Percentiles rank a stretch among this genome's conserved stretches.
These are phyloP conservation scores for Berberis thunbergii DNA, from an alignment of 164 flowering plant genomes.

Conservation along the genomic window DNA sequence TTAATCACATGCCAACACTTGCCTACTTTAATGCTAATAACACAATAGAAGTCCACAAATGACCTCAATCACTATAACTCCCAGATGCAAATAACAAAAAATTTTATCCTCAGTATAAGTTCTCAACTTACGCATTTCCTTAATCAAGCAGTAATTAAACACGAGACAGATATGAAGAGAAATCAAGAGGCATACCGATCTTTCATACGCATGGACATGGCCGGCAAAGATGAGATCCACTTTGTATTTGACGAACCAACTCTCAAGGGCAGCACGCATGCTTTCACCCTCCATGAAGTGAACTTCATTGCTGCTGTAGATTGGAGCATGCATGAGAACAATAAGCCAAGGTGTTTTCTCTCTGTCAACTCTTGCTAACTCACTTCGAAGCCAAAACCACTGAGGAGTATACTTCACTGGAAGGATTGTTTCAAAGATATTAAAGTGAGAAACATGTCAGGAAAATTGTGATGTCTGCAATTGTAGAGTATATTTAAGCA, in stretches of 20 bases:
- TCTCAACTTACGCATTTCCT: no score
- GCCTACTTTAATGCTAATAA: no score
- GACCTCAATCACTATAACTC: no score
- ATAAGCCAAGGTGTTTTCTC: conserved; percentile 97
- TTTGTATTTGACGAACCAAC: conserved; percentile 61
- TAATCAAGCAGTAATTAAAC: no score
- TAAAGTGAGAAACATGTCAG: conserved; percentile 4
- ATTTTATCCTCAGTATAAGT: no score
- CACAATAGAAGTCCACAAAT: no score
- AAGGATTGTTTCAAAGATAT: conserved; percentile 10
- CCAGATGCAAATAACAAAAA: no score
- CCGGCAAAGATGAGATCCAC: conserved; percentile 90
- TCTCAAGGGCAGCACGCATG: conserved; percentile 70
- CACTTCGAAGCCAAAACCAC: conserved; percentile 59
- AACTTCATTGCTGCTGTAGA: conserved; percentile 73
- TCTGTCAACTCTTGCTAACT: conserved; percentile 64
- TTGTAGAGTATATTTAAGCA: no score
- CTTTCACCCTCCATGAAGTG: conserved; percentile 98
- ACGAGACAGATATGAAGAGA: no score
- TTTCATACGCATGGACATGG: conserved; percentile 97
- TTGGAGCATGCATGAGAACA: conserved; percentile 85
- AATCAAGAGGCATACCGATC: conserved; percentile 54
- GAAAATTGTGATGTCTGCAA: no score
- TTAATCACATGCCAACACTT: no score
- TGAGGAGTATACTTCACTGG: conserved; percentile 95